Evolutionary conservation across 495 filamentous ascomycete species (phyloP).

Genomic region (Delitschia confertaspora): DNA sequence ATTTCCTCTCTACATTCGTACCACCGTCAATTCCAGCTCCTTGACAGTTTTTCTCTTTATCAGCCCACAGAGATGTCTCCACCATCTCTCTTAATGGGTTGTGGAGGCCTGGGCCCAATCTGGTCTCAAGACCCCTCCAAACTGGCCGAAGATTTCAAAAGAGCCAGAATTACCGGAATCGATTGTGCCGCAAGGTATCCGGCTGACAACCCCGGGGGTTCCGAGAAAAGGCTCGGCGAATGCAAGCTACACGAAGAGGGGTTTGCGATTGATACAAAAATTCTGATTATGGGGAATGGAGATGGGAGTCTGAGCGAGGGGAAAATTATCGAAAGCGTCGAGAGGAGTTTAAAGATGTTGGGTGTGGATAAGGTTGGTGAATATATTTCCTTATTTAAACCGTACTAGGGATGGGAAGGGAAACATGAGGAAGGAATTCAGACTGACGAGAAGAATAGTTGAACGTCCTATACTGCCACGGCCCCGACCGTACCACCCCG

Average conservation of each 20-base stretch:
- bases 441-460: no score
- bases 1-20: no score
- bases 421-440: no score
- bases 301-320: slow-evolving; percentile 1
- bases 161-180: background rate
- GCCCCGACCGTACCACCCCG: slow-evolving; percentile 3
- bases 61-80: slow-evolving; percentile 1
- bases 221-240: slow-evolving; percentile 6
- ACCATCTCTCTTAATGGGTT: slow-evolving; percentile 1
- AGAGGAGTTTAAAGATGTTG: background rate
- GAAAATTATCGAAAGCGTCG: background rate
- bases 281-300: slow-evolving; percentile 1
- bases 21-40: no score
- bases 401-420: no score
- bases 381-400: no score
- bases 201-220: background rate
- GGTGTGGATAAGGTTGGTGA: slow-evolving; percentile 1
- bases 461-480: slow-evolving; percentile 10
- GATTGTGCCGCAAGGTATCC: slow-evolving; percentile 7
- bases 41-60: no score
- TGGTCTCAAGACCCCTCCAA: background rate
- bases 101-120: background rate
- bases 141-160: background rate
- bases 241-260: background rate
- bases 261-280: slow-evolving; percentile 9